Evolutionary conservation across 192 early-diverging fungal genomes (phyloP).

Genomic region (Mortierella hygrophila): DNA sequence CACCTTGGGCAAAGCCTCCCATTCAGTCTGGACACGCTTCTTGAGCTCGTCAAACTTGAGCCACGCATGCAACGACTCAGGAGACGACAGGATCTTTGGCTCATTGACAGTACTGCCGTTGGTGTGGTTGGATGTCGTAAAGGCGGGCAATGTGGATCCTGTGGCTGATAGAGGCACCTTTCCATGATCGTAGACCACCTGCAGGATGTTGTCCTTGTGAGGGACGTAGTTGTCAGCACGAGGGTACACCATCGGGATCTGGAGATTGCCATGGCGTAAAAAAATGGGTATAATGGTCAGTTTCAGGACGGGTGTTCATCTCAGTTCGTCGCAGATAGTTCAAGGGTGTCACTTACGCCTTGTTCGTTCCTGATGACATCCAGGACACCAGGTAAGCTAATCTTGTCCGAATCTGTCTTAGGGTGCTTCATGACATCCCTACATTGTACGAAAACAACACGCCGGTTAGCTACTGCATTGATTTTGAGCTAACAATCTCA

Average conservation of each 20-base stretch:
- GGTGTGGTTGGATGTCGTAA: background rate
- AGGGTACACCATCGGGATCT: constrained; percentile 63
- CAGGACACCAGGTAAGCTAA: constrained; percentile 81
- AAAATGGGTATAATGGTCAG: background rate
- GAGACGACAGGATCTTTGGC: constrained; percentile 1
- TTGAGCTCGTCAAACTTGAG: constrained; percentile 73
- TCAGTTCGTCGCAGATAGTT: background rate
- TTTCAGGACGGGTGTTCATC: background rate
- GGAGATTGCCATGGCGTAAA: background rate
- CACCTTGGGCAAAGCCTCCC: constrained; percentile 64
- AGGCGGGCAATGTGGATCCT: background rate
- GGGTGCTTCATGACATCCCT: constrained; percentile 92
- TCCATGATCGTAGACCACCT: constrained; percentile 78
- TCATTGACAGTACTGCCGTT: background rate
- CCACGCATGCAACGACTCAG: constrained; percentile 54
- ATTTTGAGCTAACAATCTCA: too few relatives aligned
- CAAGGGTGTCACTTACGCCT: constrained; percentile 39
- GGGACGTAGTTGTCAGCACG: constrained; percentile 32
- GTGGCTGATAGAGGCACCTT: constrained; percentile 33
- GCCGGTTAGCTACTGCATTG: background rate
- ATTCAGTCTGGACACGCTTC: constrained; percentile 66
- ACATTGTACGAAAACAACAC: background rate
- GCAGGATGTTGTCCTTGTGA: constrained; percentile 60
- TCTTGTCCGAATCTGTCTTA: constrained; percentile 76
- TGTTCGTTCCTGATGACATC: constrained; percentile 59